Evolutionary conservation across 768 basidiomycete genomes (phyloP), one percentile per base, ranked within the genome.

Genomic region (Xerocomellus dryophilus): DNA sequence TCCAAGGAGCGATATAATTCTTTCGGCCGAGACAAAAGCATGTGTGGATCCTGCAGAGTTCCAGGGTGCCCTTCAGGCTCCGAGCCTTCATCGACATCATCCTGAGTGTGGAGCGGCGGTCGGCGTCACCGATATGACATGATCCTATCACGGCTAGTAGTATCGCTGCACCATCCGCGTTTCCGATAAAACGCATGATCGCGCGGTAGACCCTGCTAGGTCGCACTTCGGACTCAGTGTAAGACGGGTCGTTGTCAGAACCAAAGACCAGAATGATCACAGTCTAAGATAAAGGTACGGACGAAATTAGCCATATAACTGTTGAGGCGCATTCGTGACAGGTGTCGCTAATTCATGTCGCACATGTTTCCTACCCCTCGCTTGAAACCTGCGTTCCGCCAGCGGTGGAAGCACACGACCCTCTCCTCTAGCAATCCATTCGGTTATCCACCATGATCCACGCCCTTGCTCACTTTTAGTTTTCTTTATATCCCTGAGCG

Each of bases 401-500:
- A 67, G 31, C 4, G 52, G 38, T 14, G 63, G 60, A n/a, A 67
- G 52, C 53, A 46, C 41, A 10, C 58, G 63, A 40, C 58, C 65
- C 27, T 66, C 60, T 20, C 65, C 63, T 17, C 10, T 18, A 10
- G 66, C 66, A 18, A 66, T 42, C 65, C 65, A 66, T 20, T 66
- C 66, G 1, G 63, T 62, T 47, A 66, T 58, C 66, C 66, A 67
- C 63, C 41, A 65, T 8, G 60, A 52, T 21, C 63, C 65, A 18
- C 66, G 61, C n/a, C 66, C 69, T 44, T 67, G 59, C 18, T 63
- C 66, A 36, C 43, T 61, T 51, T 73, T 66, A 3, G 61, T 66
- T 45, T 59, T 60, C 62, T 76, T 73, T 25, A 75, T 68, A 18
- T 72, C 71, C 52, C 49, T 62, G 34, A 76, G 64, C 2, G 73